These are phyloP conservation scores for Pichia cephalocereana DNA, from an alignment of 805 yeast species.

Conservation along the genomic window DNA sequence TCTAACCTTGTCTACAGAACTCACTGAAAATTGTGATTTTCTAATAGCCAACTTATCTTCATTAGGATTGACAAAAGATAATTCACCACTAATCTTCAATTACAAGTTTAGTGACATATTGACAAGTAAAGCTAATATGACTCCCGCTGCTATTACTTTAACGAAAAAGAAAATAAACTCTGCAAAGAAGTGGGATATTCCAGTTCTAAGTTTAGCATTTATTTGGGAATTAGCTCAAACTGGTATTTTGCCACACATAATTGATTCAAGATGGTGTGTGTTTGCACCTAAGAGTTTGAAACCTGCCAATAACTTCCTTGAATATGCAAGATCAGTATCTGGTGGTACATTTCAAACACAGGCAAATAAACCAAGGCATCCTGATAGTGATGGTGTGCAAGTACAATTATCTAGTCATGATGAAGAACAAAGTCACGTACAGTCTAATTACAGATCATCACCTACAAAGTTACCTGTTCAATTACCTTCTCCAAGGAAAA, in stretches of 20 bases:
- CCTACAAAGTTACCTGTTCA: slow-evolving; percentile 22
- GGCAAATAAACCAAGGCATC: background rate
- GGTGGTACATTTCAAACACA: slow-evolving; percentile 16
- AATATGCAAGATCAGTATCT: slow-evolving; percentile 14
- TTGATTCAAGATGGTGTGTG: slow-evolving; percentile 46
- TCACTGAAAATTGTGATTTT: slow-evolving; percentile 45
- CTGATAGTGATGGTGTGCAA: no score
- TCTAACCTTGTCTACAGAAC: slow-evolving; percentile 38
- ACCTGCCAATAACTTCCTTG: slow-evolving; percentile 17
- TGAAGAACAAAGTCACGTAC: background rate
- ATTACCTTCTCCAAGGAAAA: slow-evolving; percentile 47
- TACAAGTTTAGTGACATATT: slow-evolving; percentile 28
- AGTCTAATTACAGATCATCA: background rate
- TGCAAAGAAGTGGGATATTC: slow-evolving; percentile 48
- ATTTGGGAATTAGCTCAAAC: slow-evolving; percentile 41
- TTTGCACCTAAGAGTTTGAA: slow-evolving; percentile 29
- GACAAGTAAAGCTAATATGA: slow-evolving; percentile 3
- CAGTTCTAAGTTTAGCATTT: slow-evolving; percentile 47
- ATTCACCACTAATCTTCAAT: slow-evolving; percentile 34
- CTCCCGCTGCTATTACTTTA: slow-evolving; percentile 22
- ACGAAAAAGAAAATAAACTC: slow-evolving; percentile 48
- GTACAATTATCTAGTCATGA: no score
- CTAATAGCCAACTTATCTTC: slow-evolving; percentile 45
- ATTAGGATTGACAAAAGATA: slow-evolving; percentile 31
- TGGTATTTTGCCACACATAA: slow-evolving; percentile 31